Evolutionary conservation across 208 protist genomes (phyloP).

Genomic region (Spongospora subterranea): DNA sequence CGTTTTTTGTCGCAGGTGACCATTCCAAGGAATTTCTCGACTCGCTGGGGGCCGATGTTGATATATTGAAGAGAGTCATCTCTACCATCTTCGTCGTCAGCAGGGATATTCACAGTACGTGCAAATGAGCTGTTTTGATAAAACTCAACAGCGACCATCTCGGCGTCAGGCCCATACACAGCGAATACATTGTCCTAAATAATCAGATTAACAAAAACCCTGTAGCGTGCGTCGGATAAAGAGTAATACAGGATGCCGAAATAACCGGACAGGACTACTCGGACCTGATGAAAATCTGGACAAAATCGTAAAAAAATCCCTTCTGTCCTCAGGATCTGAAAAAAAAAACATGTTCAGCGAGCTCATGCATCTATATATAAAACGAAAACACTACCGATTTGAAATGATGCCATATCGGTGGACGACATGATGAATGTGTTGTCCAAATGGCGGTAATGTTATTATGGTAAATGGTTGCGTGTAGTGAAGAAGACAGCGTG

Average conservation of each 20-base stretch:
- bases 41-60: constrained; percentile 61
- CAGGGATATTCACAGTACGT: constrained; percentile 63
- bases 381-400: background rate
- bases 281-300: background rate
- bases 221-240: background rate
- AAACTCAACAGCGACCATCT: constrained; percentile 70
- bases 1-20: constrained; percentile 64
- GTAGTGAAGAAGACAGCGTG: too few relatives aligned
- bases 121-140: constrained; percentile 71
- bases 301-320: background rate
- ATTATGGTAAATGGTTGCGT: too few relatives aligned
- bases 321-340: background rate
- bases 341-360: background rate
- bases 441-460: too few relatives aligned
- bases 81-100: background rate
- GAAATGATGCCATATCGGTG: background rate
- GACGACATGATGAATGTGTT: background rate
- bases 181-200: constrained; percentile 68
- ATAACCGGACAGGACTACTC: background rate
- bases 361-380: background rate
- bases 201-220: background rate
- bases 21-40: constrained; percentile 64
- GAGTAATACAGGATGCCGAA: background rate
- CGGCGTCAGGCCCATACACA: constrained; percentile 71
- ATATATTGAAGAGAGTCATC: constrained; percentile 61